These are phyloP conservation scores for Ulmus americana DNA, from an alignment of 331 rosid genomes.

Conservation along the genomic window DNA sequence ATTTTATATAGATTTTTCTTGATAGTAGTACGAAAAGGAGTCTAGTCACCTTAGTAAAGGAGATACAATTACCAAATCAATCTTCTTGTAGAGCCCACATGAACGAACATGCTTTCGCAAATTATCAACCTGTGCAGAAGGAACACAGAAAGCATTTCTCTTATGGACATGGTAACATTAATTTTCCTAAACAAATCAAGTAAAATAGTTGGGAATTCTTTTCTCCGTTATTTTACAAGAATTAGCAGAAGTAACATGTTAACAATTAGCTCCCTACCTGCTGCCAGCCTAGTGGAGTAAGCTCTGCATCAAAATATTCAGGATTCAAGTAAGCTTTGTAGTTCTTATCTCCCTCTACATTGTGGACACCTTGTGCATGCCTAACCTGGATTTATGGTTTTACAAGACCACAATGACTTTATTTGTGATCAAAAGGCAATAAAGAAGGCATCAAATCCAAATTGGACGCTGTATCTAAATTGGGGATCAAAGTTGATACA, in stretches of 20 bases:
- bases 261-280: slow-evolving; percentile 30
- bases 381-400: slow-evolving; percentile 41
- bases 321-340: slow-evolving; percentile 39
- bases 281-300: slow-evolving; percentile 48
- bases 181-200: background rate
- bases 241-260: slow-evolving; percentile 1
- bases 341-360: slow-evolving; percentile 42
- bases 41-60: slow-evolving; percentile 38
- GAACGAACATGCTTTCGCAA: slow-evolving; percentile 41
- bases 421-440: slow-evolving; percentile 16
- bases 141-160: background rate
- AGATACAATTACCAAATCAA: slow-evolving; percentile 38
- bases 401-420: slow-evolving; percentile 25
- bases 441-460: slow-evolving; percentile 26
- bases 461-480: slow-evolving; percentile 12
- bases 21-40: background rate
- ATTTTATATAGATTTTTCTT: background rate
- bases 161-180: background rate
- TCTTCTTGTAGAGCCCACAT: slow-evolving; percentile 40
- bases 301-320: slow-evolving; percentile 41
- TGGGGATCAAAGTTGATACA: slow-evolving; percentile 10
- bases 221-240: background rate
- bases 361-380: slow-evolving; percentile 50
- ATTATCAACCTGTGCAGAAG: slow-evolving; percentile 34
- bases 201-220: background rate